Evolutionary conservation across 345 rosid genomes (phyloP), one percentile per base, ranked within the genome.

Genomic region (Camelina hispida): DNA sequence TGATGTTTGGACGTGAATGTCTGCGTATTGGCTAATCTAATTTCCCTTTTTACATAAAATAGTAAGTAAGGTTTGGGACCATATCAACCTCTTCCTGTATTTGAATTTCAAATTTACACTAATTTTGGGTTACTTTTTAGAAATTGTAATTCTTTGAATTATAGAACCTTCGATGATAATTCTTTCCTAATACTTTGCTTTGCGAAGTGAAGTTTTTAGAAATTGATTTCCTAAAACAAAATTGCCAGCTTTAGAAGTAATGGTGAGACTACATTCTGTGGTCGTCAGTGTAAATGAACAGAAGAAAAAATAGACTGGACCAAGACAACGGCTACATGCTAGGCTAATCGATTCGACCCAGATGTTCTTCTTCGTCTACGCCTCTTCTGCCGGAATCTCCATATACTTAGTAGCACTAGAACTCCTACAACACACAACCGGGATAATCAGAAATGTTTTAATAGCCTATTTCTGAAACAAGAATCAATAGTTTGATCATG

Each of bases 311-410:
- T 8, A 37, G 42, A 61, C 64, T 42, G 44, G 68, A 40, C 46
- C 60, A 4, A 60, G 56, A 61, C 63, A 53, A 44, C 16, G 9
- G 55, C 77, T 72, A 71, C 16, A 58, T 38, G 77, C 66, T 77
- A 77, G 22, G 62, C 51, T 72, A 43, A 52, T 43, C 98, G 86
- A 80, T 79, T 76, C 1, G 88, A 76, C 18, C 81, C 87, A 16
- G 97, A 82, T 68, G 84, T 81, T 81, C 88, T 87, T 78, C 92
- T 87, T 71, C 89, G 81, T 68, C 89, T 77, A 7, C 93, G 89
- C 9, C 97, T 83, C 79, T 67, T 89, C 62, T 90, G 99, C 32
- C 88, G 82, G 71, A 91, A 83, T 74, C 97, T 82, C 93, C 93
- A 89, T 20, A 95, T 81, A 82, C 97, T 88, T 69, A 82, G 40